phyloP scores from a whole-genome alignment of 768 basidiomycete genomes.

The Suillus bovinus region DNA sequence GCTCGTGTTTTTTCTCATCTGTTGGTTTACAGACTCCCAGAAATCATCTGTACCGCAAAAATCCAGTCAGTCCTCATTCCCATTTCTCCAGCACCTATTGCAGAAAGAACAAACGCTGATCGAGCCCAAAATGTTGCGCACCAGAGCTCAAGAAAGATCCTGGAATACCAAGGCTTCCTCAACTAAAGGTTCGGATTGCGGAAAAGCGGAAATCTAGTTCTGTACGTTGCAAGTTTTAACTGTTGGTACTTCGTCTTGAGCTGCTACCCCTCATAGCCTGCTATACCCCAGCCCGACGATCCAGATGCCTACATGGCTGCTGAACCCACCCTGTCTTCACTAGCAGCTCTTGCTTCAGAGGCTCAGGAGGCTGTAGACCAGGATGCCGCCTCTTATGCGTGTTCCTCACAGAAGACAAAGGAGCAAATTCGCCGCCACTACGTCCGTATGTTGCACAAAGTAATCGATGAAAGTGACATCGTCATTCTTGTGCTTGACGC shows the following conservation, averaged over 20 bases:
- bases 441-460: slow-evolving; percentile 81
- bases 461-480: slow-evolving; percentile 92
- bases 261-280: slow-evolving; percentile 15
- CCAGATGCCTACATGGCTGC: slow-evolving; percentile 71
- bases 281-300: slow-evolving; percentile 36
- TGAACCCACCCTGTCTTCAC: slow-evolving; percentile 66
- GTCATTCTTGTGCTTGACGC: slow-evolving; percentile 90
- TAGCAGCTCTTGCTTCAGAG: slow-evolving; percentile 50
- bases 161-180: slow-evolving; percentile 81
- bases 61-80: slow-evolving; percentile 21
- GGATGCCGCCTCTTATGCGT: slow-evolving; percentile 36
- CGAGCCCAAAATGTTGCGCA: not conserved
- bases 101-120: slow-evolving; percentile 11
- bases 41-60: slow-evolving; percentile 27
- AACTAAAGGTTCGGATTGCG: slow-evolving; percentile 61
- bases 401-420: slow-evolving; percentile 49
- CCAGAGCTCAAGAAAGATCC: slow-evolving; percentile 87
- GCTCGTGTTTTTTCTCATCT: not conserved
- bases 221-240: slow-evolving; percentile 32
- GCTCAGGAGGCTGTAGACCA: slow-evolving; percentile 8
- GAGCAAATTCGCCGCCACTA: slow-evolving; percentile 75
- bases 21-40: slow-evolving; percentile 19
- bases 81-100: not conserved
- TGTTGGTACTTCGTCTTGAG: not conserved
- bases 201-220: slow-evolving; percentile 46